Evolutionary conservation across 192 early-diverging fungal species (phyloP).

Genomic region (Coemansia sp.): DNA sequence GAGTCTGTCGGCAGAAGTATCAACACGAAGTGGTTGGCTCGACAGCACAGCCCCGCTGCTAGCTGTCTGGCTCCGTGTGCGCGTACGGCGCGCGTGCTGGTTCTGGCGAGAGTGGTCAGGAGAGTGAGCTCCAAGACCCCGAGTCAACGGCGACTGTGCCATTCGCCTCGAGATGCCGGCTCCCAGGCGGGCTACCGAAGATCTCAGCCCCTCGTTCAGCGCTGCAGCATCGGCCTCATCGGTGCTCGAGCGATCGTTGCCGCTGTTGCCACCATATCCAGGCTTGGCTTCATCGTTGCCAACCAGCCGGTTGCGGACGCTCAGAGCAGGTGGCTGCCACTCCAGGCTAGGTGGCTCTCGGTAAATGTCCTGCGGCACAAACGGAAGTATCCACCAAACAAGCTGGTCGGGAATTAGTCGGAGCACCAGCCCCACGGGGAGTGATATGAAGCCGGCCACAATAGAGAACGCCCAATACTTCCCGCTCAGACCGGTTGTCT

Average conservation of each 20-base stretch:
- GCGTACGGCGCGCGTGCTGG: neutral
- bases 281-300: slow-evolving; percentile 1
- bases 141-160: slow-evolving; percentile 3
- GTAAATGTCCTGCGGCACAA: slow-evolving; percentile 47
- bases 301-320: slow-evolving; percentile 40
- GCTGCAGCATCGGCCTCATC: slow-evolving; percentile 2
- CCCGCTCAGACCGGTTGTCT: slow-evolving; percentile 61
- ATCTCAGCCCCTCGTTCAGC: slow-evolving; percentile 18
- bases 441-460: slow-evolving; percentile 67
- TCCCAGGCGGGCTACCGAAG: slow-evolving; percentile 28
- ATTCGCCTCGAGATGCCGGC: slow-evolving; percentile 22
- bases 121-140: neutral
- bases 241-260: neutral
- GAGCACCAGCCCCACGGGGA: slow-evolving; percentile 82
- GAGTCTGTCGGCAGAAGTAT: neutral
- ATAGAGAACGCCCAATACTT: slow-evolving; percentile 83
- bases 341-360: slow-evolving; percentile 45
- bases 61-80: neutral
- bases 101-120: neutral
- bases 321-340: slow-evolving; percentile 49
- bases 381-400: slow-evolving; percentile 52
- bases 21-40: neutral
- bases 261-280: neutral
- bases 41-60: neutral
- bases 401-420: slow-evolving; percentile 79